Evolutionary conservation across 208 protist species (phyloP), one percentile per base, ranked within the genome.

Genomic region (Trypanosoma scelopori): DNA sequence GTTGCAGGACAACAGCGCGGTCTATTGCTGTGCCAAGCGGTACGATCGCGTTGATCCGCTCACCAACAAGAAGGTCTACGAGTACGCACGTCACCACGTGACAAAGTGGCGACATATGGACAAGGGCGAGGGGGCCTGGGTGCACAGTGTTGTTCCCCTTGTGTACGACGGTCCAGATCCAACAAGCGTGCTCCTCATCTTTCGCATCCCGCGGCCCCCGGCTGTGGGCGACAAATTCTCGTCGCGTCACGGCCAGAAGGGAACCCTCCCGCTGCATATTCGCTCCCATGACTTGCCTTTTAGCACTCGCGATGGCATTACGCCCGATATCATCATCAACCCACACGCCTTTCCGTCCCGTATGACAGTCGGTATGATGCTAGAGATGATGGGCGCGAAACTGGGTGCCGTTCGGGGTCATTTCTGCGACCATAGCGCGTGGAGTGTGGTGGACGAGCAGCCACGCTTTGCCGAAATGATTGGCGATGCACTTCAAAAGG

Each of bases 141-240:
- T 98, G 58, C 91, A 98, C 47, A 81, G 87, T 65, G 90, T 98
- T 13, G 71, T 95, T 46, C 84, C 91, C 47, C 80, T 97, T 52
- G 83, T 80, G 20, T 93, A 84, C 64, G 82, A 93, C 63, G 89
- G 87, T 12, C 87, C 88, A 7, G 90, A 95, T 68, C 80, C 82
- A 37, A 92, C 81, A 23, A 82, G 74, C 4, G 87, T 83, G n/a
- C 72, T 94, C 39, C 56, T 87, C 22, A 67, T 88, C 37, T 81
- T 99, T 50, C 83, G 98, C 67, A 92, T 98, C 61, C 91, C 95
- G 25, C 93, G 98, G 53, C 97, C 98, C 45, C 98, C 98, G 12
- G 82, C 96, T 18, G 92, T 99, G n/a, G 99, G 99, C 20, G 99
- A 99, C 90, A 99, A 99, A 85, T 99, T 99, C 78, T 96, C 98